phyloP scores from a whole-genome alignment of 2,329 filamentous ascomycete species.

The Arthrinium phaeospermum region DNA sequence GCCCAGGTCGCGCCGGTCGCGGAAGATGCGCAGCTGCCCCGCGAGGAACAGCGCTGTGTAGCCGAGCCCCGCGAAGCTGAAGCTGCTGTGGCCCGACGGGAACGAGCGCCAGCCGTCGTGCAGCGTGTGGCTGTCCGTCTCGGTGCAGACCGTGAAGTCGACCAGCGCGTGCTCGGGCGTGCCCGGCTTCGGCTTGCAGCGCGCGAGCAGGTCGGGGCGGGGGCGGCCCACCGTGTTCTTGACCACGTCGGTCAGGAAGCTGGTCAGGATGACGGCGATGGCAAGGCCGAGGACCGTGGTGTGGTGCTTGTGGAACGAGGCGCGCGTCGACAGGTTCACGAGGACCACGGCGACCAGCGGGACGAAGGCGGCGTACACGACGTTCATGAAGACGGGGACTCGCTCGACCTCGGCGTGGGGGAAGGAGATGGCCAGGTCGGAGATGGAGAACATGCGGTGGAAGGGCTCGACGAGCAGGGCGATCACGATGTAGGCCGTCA shows the following conservation, averaged over 20 bases:
- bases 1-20: constrained; percentile 56
- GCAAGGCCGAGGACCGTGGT: constrained; percentile 82
- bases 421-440: constrained; percentile 83
- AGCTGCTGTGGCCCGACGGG: constrained; percentile 80
- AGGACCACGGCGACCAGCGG: constrained; percentile 71
- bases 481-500: constrained; percentile 71
- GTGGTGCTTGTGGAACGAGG: constrained; percentile 79
- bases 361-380: constrained; percentile 77
- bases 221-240: constrained; percentile 88
- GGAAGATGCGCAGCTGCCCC: constrained; percentile 67
- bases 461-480: constrained; percentile 80
- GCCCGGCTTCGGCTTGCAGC: constrained; percentile 72
- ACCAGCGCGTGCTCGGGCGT: constrained; percentile 60
- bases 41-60: constrained; percentile 75
- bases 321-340: constrained; percentile 67
- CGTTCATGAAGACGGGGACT: constrained; percentile 79
- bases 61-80: constrained; percentile 79
- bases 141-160: constrained; percentile 73
- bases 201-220: constrained; percentile 66
- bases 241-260: constrained; percentile 85
- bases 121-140: constrained; percentile 69
- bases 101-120: constrained; percentile 88
- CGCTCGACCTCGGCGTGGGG: constrained; percentile 85
- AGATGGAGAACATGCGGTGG: constrained; percentile 91
- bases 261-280: constrained; percentile 77